These are phyloP conservation scores for Phascolomyces articulosus DNA, from an alignment of 371 early-diverging fungal species.

Conservation along the genomic window DNA sequence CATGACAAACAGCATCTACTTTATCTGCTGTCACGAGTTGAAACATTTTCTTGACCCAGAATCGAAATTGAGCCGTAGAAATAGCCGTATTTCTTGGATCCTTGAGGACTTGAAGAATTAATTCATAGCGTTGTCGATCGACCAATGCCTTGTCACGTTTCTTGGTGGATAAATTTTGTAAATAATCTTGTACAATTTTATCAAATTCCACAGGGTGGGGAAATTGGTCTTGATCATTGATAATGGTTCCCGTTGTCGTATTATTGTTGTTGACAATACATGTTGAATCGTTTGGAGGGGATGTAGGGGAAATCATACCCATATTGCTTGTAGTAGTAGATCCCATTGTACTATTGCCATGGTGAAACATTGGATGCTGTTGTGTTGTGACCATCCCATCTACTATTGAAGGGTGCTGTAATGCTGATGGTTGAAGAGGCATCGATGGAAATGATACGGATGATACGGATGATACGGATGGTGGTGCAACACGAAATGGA, in stretches of 20 bases:
- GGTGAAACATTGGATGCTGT: no score
- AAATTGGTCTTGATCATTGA: slow-evolving; percentile 40
- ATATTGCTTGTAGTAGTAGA: no score
- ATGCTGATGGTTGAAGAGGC: not conserved
- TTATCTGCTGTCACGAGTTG: slow-evolving; percentile 37
- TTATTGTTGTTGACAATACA: not conserved
- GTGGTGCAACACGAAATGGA: not conserved
- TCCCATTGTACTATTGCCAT: no score
- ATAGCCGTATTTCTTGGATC: slow-evolving; percentile 66
- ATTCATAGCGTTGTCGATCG: slow-evolving; percentile 51
- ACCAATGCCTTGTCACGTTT: slow-evolving; percentile 67
- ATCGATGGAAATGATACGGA: not conserved
- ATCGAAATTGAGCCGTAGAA: slow-evolving; percentile 67
- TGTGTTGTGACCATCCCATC: not conserved
- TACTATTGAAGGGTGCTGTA: not conserved
- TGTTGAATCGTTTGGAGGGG: no score
- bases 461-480: not conserved
- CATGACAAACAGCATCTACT: slow-evolving; percentile 54
- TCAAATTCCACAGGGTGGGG: slow-evolving; percentile 42
- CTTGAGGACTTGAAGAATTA: slow-evolving; percentile 58
- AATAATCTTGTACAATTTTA: slow-evolving; percentile 49
- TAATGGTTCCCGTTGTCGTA: not conserved
- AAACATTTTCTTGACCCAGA: slow-evolving; percentile 74
- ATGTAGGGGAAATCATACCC: no score
- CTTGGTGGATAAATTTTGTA: slow-evolving; percentile 60